Conservation (phyloP, 2,329 filamentous ascomycete species). For the Ambrosiella cleistominuta region DNA sequence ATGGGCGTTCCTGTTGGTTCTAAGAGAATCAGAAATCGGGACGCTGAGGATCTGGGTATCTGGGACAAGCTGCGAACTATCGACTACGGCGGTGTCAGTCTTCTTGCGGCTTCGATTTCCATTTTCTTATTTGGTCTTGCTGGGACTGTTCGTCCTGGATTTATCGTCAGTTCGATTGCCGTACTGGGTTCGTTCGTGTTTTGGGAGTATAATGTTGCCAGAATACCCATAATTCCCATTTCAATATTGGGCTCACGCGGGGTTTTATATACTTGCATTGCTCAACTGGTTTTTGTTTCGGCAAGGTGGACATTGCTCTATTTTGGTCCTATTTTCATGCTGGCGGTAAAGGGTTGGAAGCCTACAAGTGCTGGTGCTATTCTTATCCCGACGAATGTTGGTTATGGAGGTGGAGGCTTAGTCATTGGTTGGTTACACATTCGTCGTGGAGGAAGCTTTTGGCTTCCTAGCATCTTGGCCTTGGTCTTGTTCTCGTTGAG, state of each 20-base stretch:
- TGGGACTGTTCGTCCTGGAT: constrained; percentile 38
- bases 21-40: neutral
- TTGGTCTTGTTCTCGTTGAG: constrained; percentile 44
- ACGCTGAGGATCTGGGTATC: neutral
- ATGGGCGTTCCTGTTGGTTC: constrained; percentile 39
- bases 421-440: constrained; percentile 62
- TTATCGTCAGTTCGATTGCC: constrained; percentile 40
- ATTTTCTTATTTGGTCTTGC: constrained; percentile 57
- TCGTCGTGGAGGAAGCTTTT: constrained; percentile 55
- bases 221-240: constrained; percentile 60
- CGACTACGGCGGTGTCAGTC: constrained; percentile 56
- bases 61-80: constrained; percentile 42
- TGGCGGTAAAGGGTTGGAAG: constrained; percentile 53
- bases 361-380: constrained; percentile 57
- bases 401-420: constrained; percentile 59
- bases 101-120: constrained; percentile 48
- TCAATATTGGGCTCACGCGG: constrained; percentile 50
- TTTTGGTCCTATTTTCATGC: constrained; percentile 63
- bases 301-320: constrained; percentile 66
- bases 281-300: constrained; percentile 64
- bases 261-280: constrained; percentile 54
- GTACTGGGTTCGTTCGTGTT: constrained; percentile 36
- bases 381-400: constrained; percentile 64
- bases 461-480: constrained; percentile 41
- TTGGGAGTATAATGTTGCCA: constrained; percentile 45